Evolutionary conservation across 1,284 basidiomycete genomes (phyloP).

Genomic region (Erythrobasidium hasegawianum): DNA sequence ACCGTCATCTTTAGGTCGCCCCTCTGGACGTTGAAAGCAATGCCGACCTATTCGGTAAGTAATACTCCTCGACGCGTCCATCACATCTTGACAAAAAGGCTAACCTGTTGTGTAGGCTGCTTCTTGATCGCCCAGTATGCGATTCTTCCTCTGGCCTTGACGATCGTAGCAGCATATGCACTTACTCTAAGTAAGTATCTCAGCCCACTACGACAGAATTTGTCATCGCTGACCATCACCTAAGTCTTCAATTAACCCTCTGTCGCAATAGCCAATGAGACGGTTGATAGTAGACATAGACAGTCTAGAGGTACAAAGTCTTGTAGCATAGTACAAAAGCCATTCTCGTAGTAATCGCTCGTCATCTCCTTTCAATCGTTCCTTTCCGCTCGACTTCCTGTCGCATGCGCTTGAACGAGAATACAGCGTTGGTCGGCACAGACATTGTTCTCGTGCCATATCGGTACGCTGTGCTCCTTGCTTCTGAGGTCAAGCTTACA

Average conservation of each 20-base stretch:
- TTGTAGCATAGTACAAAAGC: neutral
- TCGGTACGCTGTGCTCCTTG: constrained; percentile 51
- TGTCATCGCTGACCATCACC: no score
- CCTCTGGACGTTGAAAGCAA: neutral
- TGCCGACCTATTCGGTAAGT: neutral
- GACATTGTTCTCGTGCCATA: constrained; percentile 71
- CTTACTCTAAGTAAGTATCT: neutral
- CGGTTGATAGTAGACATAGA: neutral
- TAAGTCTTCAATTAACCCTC: no score
- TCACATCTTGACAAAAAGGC: no score
- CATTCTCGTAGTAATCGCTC: neutral
- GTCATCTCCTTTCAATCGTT: neutral
- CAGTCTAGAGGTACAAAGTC: neutral
- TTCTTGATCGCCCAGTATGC: neutral
- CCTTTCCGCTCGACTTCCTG: neutral
- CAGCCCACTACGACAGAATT: no score
- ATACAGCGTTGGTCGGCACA: constrained; percentile 61
- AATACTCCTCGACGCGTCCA: no score
- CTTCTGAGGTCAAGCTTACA: neutral
- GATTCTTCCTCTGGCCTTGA: neutral
- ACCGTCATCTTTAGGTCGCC: no score
- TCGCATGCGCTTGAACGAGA: constrained; percentile 62
- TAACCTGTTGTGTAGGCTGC: neutral
- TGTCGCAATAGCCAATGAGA: neutral
- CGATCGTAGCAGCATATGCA: neutral